A percentile compares a stretch with the other conserved stretches of the same genome.
These are phyloP conservation scores for Bipolaris zeicola DNA, from an alignment of 2,329 filamentous ascomycete genomes.

Conservation along the genomic window DNA sequence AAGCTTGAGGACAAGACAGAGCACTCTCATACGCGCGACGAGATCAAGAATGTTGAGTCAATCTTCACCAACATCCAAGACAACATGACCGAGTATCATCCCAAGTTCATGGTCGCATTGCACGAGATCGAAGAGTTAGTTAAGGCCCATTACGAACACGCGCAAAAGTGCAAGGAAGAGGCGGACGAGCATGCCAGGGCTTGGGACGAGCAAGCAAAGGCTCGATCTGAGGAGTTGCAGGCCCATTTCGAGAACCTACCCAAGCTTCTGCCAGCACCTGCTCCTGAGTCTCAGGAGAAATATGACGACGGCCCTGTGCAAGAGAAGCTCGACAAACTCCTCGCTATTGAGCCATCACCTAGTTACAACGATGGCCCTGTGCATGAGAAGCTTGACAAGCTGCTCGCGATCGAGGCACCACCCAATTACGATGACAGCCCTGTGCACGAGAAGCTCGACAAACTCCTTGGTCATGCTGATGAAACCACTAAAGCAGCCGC, in stretches of 20 bases:
- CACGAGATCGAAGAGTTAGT: constrained; percentile 84
- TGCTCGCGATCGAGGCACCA: constrained; percentile 56
- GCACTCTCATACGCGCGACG: constrained; percentile 80
- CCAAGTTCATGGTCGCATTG: constrained; percentile 84
- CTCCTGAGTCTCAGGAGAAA: constrained; percentile 45
- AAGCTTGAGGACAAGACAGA: constrained; percentile 77
- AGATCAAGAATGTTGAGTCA: constrained; percentile 75
- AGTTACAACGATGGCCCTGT: constrained; percentile 56
- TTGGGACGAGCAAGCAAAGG: constrained; percentile 52
- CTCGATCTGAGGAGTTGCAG: constrained; percentile 51
- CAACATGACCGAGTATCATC: constrained; percentile 81
- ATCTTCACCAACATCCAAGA: constrained; percentile 77
- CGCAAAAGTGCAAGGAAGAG: constrained; percentile 63
- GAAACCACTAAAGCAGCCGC: constrained; percentile 71
- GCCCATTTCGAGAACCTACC: constrained; percentile 51
- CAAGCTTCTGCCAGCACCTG: constrained; percentile 52
- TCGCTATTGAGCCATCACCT: constrained; percentile 51
- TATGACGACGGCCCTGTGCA: constrained; percentile 64
- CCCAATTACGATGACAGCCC: constrained; percentile 51
- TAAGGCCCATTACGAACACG: constrained; percentile 86
- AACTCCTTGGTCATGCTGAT: constrained; percentile 63
- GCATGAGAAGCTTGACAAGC: constrained; percentile 55
- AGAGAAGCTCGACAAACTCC: constrained; percentile 60
- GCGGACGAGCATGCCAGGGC: constrained; percentile 51
- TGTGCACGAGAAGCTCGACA: constrained; percentile 62